Conservation (phyloP, 768 basidiomycete genomes). For the Rhizopogon vinicolor region DNA sequence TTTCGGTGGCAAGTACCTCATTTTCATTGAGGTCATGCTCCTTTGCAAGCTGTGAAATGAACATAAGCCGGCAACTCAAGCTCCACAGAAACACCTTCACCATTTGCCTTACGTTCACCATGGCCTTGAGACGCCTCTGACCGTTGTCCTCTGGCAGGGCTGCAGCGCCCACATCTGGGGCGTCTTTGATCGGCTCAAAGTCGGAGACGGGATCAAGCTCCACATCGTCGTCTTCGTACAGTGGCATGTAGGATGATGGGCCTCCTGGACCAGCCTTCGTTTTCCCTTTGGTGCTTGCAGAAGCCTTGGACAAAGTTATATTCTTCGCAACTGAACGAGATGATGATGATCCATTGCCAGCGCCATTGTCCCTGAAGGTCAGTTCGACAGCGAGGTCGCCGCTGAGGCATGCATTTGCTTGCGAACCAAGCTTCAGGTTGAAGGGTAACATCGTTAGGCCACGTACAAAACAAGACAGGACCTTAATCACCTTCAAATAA, state of each 20-base stretch:
- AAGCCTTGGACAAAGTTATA: slow-evolving; percentile 6
- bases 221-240: slow-evolving; percentile 21
- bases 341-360: slow-evolving; percentile 1
- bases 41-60: background rate
- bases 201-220: slow-evolving; percentile 21
- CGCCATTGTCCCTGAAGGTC: slow-evolving; percentile 23
- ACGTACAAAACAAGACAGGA: background rate
- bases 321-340: slow-evolving; percentile 3
- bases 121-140: background rate
- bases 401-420: slow-evolving; percentile 17
- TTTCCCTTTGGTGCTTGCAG: slow-evolving; percentile 17
- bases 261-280: slow-evolving; percentile 4
- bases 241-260: background rate
- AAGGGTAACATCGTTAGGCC: slow-evolving; percentile 1
- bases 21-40: background rate
- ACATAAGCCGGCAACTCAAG: background rate
- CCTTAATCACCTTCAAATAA: slow-evolving; percentile 44
- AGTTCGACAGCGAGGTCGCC: slow-evolving; percentile 14
- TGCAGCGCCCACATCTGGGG: background rate
- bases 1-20: background rate
- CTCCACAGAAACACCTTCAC: background rate
- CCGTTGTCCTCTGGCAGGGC: background rate
- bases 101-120: background rate
- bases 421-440: slow-evolving; percentile 10
- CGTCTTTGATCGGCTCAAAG: slow-evolving; percentile 10